Conservation (phyloP, 192 early-diverging fungal genomes). For the Chytriomyces hyalinus region DNA sequence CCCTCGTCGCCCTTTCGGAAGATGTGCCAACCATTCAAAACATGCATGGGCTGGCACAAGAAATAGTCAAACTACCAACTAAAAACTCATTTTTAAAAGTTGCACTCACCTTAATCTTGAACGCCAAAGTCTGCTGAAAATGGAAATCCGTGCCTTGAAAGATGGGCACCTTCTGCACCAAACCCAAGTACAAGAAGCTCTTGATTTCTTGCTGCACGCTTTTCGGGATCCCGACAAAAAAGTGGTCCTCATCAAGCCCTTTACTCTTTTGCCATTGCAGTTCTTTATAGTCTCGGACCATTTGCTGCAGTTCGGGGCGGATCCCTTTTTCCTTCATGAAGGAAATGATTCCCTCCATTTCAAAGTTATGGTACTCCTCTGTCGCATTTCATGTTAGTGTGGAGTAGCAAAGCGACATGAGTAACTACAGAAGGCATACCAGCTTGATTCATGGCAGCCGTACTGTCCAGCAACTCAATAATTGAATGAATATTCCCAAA, state of each 20-base stretch:
- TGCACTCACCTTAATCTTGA: constrained; percentile 40
- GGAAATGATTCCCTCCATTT: constrained; percentile 36
- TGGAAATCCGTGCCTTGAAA: constrained; percentile 39
- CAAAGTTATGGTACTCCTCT: constrained; percentile 44
- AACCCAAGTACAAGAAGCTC: constrained; percentile 42
- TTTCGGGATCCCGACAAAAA: constrained; percentile 42
- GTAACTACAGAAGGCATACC: constrained; percentile 15
- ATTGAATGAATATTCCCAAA: constrained; percentile 46
- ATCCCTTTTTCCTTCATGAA: constrained; percentile 42
- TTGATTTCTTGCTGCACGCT: constrained; percentile 47
- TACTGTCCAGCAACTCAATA: constrained; percentile 42
- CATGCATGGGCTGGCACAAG: constrained; percentile 33
- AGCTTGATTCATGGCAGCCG: constrained; percentile 42
- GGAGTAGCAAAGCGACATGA: not conserved
- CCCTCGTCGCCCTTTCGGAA: constrained; percentile 49
- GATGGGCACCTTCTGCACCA: constrained; percentile 43
- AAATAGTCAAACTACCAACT: no score
- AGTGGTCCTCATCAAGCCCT: constrained; percentile 42
- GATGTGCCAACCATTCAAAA: constrained; percentile 39
- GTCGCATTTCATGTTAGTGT: not conserved
- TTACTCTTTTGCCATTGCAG: constrained; percentile 43
- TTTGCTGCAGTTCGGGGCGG: constrained; percentile 37
- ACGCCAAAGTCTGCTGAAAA: constrained; percentile 38
- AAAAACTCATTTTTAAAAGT: not conserved
- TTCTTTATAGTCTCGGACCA: constrained; percentile 43